Evolutionary conservation across 257 asterid species (phyloP), one percentile per base, ranked within the genome.

Genomic region (Forsythia viridissima): DNA sequence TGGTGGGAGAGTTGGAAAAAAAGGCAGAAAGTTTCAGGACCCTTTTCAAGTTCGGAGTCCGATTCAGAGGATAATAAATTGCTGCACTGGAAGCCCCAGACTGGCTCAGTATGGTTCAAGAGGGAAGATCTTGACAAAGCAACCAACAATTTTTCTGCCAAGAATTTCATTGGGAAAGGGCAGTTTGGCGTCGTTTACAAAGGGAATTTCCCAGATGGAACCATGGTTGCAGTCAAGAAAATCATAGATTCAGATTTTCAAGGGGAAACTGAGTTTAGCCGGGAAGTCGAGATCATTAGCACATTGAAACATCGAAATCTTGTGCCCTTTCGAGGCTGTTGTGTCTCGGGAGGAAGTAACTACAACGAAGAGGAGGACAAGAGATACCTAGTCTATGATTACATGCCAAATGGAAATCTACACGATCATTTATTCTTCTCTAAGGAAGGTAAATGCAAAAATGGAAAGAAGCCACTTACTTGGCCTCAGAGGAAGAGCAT

Each of bases 401-500:
- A 87, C 78, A 89, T 91, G 95, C 84, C 85, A 9, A 87, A 89
- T 48, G 95, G 95, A 20, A 87, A 85, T 55, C 81, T 87, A 44
- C 80, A 82, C 18, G 86, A 83, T 59, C 87, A 80, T 65, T 44
- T 91, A 36, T 88, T 85, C 77, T 79, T 74, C 4, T 12, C 65
- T n/a, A 41, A 59, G 21, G 74, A 72, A 48, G 74, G 77, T 24
- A 41, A 46, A 13, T 6, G 8, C 40, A 51, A 67, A 48, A 51
- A 40, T 21, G 77, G 76, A 21, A 70, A 63, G 21, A 55, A 11
- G 46, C 59, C 79, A 21, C 73, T 91, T 81, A 80, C 85, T 72
- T 91, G 96, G 96, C 84, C 79, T 51, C 81, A 81, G 74, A 88
- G 93, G 84, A 91, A 84, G 83, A 89, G 63, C 75, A 85, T 91